Conservation (phyloP, 2,329 filamentous ascomycete species). For the Thielaviopsis punctulata region DNA sequence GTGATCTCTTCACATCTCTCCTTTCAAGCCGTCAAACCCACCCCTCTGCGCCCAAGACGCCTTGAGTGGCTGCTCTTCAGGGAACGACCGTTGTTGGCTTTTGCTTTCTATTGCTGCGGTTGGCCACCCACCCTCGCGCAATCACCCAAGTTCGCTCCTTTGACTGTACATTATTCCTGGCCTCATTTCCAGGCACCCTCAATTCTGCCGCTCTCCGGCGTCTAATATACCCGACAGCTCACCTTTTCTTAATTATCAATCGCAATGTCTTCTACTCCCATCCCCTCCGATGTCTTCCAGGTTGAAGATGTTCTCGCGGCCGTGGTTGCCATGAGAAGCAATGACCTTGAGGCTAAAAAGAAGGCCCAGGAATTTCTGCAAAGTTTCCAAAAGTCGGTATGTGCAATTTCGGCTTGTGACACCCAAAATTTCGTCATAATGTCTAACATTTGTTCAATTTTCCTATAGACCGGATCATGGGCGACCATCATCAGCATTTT, state of each 20-base stretch:
- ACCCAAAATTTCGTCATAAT: neutral
- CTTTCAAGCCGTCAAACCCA: neutral
- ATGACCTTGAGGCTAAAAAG: slow-evolving; percentile 66
- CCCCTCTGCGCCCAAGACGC: slow-evolving; percentile 8
- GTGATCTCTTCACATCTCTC: neutral
- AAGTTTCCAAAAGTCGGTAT: slow-evolving; percentile 93
- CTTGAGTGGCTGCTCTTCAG: slow-evolving; percentile 12
- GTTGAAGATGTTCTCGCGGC: slow-evolving; percentile 64
- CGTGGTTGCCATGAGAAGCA: slow-evolving; percentile 80
- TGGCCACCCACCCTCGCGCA: neutral
- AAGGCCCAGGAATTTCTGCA: slow-evolving; percentile 84
- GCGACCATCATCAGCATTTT: slow-evolving; percentile 71
- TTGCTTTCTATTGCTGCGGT: neutral
- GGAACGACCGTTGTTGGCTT: neutral
- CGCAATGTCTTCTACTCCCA: slow-evolving; percentile 7
- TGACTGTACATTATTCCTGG: neutral
- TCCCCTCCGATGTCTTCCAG: slow-evolving; percentile 48
- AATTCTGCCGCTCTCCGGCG: neutral
- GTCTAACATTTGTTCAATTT: slow-evolving; percentile 1
- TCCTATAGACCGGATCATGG: slow-evolving; percentile 71
- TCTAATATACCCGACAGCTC: neutral
- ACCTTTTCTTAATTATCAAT: neutral
- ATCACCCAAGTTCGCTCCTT: neutral
- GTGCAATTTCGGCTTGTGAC: slow-evolving; percentile 12
- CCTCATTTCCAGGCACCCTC: neutral